Evolutionary conservation across 345 rosid species (phyloP), one percentile per base, ranked within the genome.

Genomic region (Zanthoxylum bungeanum): DNA sequence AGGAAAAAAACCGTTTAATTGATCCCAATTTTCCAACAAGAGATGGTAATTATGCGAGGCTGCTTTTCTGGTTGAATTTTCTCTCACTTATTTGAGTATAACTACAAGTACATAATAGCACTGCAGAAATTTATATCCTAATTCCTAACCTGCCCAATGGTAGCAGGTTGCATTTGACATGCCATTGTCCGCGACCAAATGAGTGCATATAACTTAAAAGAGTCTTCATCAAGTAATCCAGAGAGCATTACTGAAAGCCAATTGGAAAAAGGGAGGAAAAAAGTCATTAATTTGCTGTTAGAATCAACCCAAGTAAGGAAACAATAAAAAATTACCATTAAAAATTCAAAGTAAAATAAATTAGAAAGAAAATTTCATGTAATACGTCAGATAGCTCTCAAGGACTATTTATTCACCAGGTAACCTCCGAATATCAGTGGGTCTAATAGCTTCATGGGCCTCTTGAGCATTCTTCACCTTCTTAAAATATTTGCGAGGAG

Each of bases 361-460:
- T 4, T 9, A 53, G 17, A 24, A 31, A 62, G 12, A 44, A 27
- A 51, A 17, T 58, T 53, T 68, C 30, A 44, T 44, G 55, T 31
- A n/a, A 78, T 19, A 17, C 34, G 58, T 71, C 72, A 73, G 42
- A 17, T 64, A 51, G 30, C 27, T 42, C 10, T 74, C 70, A 68
- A 53, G 22, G 46, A 56, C n/a, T 66, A 66, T 65, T 60, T 57
- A 64, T 76, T 75, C 87, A 95, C 99, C 90, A 30, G 99, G 99
- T 65, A 89, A 80, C 74, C 90, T 82, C 82, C 81, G 78, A 64
- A 91, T 80, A 83, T 85, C 82, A 55, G 99, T 95, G 69, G 99
- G 99, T 79, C 99, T 87, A 75, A 95, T 88, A 77, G 99, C 99
- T 88, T 95, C 99, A 80, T 95, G 99, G 72, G 99, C 97, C 84